Percentiles rank a stretch among this genome's conserved stretches.
Evolutionary conservation across 192 early-diverging fungal species (phyloP).

Genomic region (Coemansia sp.): DNA sequence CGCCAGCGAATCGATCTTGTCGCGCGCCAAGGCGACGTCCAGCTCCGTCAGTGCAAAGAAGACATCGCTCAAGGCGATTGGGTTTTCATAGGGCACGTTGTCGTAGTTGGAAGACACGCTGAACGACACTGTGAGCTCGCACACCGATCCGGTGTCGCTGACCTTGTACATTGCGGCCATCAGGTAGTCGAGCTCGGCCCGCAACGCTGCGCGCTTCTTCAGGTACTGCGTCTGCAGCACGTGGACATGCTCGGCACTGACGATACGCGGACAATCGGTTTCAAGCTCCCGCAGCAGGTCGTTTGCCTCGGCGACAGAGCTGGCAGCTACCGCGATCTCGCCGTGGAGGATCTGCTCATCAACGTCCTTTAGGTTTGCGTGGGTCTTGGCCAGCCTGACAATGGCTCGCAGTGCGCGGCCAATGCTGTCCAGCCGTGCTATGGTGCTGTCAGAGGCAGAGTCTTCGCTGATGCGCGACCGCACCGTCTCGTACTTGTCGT

Average conservation of each 20-base stretch:
- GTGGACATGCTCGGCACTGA: conserved; percentile 6
- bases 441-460: background rate
- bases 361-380: conserved; percentile 45
- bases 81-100: conserved; percentile 45
- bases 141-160: conserved; percentile 10
- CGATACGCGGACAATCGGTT: conserved; percentile 5
- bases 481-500: conserved; percentile 40
- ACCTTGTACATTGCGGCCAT: conserved; percentile 25
- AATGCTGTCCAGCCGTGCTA: conserved; percentile 23
- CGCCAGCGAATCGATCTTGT: conserved; percentile 21
- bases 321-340: conserved; percentile 43
- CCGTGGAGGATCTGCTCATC: conserved; percentile 46
- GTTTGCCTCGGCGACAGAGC: conserved; percentile 37
- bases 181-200: conserved; percentile 45
- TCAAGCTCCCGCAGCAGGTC: conserved; percentile 29
- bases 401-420: conserved; percentile 22
- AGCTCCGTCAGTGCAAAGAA: conserved; percentile 47
- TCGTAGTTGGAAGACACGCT: conserved; percentile 30
- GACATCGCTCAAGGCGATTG: conserved; percentile 39
- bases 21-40: conserved; percentile 28
- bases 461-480: conserved; percentile 3
- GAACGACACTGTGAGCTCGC: conserved; percentile 28
- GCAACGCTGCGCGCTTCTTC: conserved; percentile 31
- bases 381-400: conserved; percentile 38
- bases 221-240: conserved; percentile 25